Percentiles rank a stretch among this genome's conserved stretches.
Conservation (phyloP, 495 filamentous ascomycete species). For the Xylaria castorea region DNA sequence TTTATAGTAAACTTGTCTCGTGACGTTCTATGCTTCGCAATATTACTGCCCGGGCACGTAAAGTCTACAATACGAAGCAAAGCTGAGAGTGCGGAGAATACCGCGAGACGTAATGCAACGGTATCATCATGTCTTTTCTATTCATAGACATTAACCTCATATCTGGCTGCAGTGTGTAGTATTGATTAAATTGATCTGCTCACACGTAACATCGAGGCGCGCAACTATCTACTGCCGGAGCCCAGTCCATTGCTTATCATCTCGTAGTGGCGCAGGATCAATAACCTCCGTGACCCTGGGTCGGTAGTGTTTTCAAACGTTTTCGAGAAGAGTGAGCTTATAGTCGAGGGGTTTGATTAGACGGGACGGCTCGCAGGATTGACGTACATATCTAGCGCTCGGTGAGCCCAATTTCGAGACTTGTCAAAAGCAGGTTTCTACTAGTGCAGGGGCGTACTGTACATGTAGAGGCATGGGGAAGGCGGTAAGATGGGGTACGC, state of each 20-base stretch:
- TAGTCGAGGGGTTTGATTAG: constrained; percentile 5
- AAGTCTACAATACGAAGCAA: not conserved
- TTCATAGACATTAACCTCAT: constrained; percentile 20
- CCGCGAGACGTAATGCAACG: not conserved
- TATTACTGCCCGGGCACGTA: too few relatives aligned
- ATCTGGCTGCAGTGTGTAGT: constrained; percentile 22
- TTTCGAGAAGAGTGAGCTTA: constrained; percentile 5
- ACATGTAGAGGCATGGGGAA: not conserved
- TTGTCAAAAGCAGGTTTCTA: constrained; percentile 12
- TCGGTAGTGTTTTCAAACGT: constrained; percentile 19
- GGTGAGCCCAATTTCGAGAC: constrained; percentile 2
- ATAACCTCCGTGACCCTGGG: constrained; percentile 21
- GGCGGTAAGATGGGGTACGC: constrained; percentile 6
- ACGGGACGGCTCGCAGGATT: constrained; percentile 24
- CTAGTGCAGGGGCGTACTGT: constrained; percentile 4
- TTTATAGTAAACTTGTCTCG: not conserved
- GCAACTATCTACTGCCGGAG: not conserved
- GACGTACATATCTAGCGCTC: constrained; percentile 9
- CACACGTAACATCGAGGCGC: constrained; percentile 8
- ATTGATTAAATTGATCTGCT: constrained; percentile 11
- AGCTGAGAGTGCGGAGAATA: constrained; percentile 19
- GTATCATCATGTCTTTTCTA: constrained; percentile 19
- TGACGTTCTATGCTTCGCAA: not conserved
- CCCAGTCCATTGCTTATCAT: constrained; percentile 4
- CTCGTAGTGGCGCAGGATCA: constrained; percentile 24